Percentiles rank a stretch among this genome's conserved stretches.
Evolutionary conservation across 2,329 filamentous ascomycete genomes (phyloP).

Genomic region (Myriosclerotinia duriaeana): DNA sequence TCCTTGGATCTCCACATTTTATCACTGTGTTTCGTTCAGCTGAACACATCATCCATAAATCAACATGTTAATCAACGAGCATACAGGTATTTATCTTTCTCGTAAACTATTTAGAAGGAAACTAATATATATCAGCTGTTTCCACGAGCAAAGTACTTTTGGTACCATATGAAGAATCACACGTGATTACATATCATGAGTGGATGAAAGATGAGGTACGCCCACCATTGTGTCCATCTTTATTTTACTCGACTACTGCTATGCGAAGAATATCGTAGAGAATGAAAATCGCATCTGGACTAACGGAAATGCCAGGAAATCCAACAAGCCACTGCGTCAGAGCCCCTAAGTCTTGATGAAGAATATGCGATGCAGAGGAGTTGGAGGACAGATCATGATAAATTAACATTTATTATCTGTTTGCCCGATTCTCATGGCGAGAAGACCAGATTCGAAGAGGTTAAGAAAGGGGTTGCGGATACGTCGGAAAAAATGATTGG

Average conservation of each 20-base stretch:
- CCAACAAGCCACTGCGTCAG: constrained; percentile 82
- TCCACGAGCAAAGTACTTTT: constrained; percentile 66
- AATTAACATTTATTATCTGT: constrained; percentile 89
- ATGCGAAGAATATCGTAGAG: too few relatives aligned
- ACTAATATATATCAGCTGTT: constrained; percentile 54
- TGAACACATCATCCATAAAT: background rate
- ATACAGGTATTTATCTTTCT: background rate
- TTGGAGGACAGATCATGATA: constrained; percentile 80
- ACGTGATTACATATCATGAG: constrained; percentile 78
- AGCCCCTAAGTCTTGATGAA: constrained; percentile 74
- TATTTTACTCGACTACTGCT: too few relatives aligned
- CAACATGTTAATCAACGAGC: constrained; percentile 10
- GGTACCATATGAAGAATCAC: constrained; percentile 78
- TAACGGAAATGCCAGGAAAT: constrained; percentile 55
- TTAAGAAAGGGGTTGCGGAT: constrained; percentile 46
- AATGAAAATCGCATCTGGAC: background rate
- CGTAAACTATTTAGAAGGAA: too few relatives aligned
- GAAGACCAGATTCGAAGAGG: background rate
- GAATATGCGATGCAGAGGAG: constrained; percentile 89
- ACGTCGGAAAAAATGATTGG: constrained; percentile 61
- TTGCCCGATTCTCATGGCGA: background rate
- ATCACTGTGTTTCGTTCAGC: background rate
- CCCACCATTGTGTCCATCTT: too few relatives aligned
- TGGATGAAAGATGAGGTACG: constrained; percentile 71
- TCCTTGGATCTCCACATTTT: background rate